These are phyloP conservation scores for Hydrangea macrophylla DNA, from an alignment of 148 eudicot species.

Conservation along the genomic window DNA sequence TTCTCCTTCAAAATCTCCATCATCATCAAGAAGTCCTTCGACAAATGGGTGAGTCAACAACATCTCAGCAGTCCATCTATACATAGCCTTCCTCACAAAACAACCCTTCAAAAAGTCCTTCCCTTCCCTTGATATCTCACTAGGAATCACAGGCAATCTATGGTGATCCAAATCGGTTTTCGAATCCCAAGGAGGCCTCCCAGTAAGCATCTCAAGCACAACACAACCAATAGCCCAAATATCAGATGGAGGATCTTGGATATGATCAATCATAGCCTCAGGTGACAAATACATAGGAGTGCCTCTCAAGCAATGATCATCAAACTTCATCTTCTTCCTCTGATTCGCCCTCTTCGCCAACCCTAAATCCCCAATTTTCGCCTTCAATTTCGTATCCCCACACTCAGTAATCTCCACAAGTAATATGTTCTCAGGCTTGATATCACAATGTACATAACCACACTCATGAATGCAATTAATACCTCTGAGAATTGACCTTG, in stretches of 20 bases:
- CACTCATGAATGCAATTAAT: conserved; percentile 24
- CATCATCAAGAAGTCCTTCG: conserved; percentile 23
- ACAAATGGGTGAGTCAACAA: conserved; percentile 39
- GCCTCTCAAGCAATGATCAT: conserved; percentile 35
- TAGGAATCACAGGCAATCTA: conserved; percentile 21
- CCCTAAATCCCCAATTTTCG: conserved; percentile 41
- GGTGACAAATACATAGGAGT: conserved; percentile 40
- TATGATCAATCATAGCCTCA: conserved; percentile 29
- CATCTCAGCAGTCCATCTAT: conserved; percentile 41
- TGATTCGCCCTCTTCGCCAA: conserved; percentile 28
- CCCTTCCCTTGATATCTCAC: conserved; percentile 23
- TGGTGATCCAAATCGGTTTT: conserved; percentile 12
- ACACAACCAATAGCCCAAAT: conserved; percentile 52
- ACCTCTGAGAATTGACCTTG: conserved; percentile 35
- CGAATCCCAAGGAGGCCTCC: conserved; percentile 35
- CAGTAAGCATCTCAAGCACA: conserved; percentile 51
- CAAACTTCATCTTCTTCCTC: conserved; percentile 26
- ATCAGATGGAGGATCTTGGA: conserved; percentile 38
- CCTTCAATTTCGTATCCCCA: conserved; percentile 13
- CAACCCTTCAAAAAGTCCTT: conserved; percentile 38
- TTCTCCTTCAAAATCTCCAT: conserved; percentile 18
- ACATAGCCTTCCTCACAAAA: conserved; percentile 31
- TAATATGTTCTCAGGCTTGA: conserved; percentile 41
- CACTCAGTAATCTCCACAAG: conserved; percentile 20
- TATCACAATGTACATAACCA: conserved; percentile 40